These are phyloP conservation scores for Torulaspora maleeae DNA, from an alignment of 805 yeast genomes.

Conservation along the genomic window DNA sequence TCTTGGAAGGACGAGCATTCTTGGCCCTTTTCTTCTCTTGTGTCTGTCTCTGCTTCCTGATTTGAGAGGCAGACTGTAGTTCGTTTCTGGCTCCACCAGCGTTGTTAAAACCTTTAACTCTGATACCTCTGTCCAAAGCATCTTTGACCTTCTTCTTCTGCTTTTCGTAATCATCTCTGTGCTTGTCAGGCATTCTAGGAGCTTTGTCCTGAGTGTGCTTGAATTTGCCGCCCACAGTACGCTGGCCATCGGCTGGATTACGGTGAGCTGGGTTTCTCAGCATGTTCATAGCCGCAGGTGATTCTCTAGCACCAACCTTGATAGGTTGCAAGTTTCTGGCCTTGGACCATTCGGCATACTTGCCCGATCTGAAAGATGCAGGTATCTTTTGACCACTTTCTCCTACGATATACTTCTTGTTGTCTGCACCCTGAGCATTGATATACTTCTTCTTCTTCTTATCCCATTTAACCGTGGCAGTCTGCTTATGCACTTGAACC, in stretches of 20 bases:
- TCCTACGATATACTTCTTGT: slow-evolving; percentile 80
- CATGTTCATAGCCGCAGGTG: slow-evolving; percentile 33
- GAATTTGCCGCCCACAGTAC: slow-evolving; percentile 45
- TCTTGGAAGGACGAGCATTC: slow-evolving; percentile 72
- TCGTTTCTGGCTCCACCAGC: slow-evolving; percentile 43
- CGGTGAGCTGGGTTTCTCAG: slow-evolving; percentile 33
- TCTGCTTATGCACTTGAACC: slow-evolving; percentile 60
- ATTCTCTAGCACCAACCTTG: slow-evolving; percentile 54
- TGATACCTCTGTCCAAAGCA: slow-evolving; percentile 71
- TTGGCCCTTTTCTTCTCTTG: slow-evolving; percentile 74
- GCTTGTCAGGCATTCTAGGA: slow-evolving; percentile 87
- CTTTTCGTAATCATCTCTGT: slow-evolving; percentile 75
- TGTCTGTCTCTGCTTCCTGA: slow-evolving; percentile 66
- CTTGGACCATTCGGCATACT: slow-evolving; percentile 87
- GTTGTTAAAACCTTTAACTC: slow-evolving; percentile 60
- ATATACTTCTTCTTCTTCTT: slow-evolving; percentile 86
- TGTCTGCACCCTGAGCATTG: slow-evolving; percentile 70
- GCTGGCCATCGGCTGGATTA: slow-evolving; percentile 26
- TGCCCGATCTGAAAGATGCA: slow-evolving; percentile 85
- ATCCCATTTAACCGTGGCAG: slow-evolving; percentile 80
- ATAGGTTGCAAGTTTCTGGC: slow-evolving; percentile 53
- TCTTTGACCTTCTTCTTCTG: slow-evolving; percentile 78
- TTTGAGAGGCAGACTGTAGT: slow-evolving; percentile 63
- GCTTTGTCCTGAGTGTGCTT: slow-evolving; percentile 71
- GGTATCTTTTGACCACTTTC: slow-evolving; percentile 92